A percentile compares a stretch with the other conserved stretches of the same genome.
Evolutionary conservation across 1,139 yeast species (phyloP).

Genomic region (Magnusiomyces clavatus): DNA sequence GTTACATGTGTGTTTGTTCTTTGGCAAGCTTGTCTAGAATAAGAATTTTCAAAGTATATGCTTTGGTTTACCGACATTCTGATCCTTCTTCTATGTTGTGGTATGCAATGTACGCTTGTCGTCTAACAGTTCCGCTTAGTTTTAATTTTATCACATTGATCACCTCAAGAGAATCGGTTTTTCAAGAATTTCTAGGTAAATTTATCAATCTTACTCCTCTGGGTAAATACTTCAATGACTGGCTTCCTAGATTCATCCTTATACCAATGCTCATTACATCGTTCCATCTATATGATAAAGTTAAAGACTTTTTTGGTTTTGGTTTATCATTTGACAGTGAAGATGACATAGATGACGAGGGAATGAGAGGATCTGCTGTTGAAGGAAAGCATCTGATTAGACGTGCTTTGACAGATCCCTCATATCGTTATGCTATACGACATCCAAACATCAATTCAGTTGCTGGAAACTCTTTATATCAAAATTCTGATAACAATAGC

Average conservation of each 20-base stretch:
- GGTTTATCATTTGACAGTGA: slow-evolving; percentile 47
- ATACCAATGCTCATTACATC: slow-evolving; percentile 58
- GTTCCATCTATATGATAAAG: slow-evolving; percentile 61
- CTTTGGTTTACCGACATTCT: slow-evolving; percentile 56
- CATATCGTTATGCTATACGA: slow-evolving; percentile 22
- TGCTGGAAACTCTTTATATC: not conserved
- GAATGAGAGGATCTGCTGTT: slow-evolving; percentile 21
- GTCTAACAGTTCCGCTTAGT: slow-evolving; percentile 74
- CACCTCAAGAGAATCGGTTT: slow-evolving; percentile 39
- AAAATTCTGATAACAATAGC: not conserved
- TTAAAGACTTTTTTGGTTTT: slow-evolving; percentile 47
- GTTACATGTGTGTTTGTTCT: slow-evolving; percentile 62
- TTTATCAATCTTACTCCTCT: slow-evolving; percentile 70
- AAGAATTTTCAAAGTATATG: slow-evolving; percentile 68
- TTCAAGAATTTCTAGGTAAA: slow-evolving; percentile 56
- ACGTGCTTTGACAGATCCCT: slow-evolving; percentile 28
- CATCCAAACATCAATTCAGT: slow-evolving; percentile 10
- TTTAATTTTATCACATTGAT: slow-evolving; percentile 70
- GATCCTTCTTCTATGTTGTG: slow-evolving; percentile 71
- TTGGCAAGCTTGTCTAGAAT: slow-evolving; percentile 59
- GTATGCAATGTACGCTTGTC: slow-evolving; percentile 73
- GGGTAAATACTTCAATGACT: slow-evolving; percentile 62
- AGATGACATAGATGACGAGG: slow-evolving; percentile 26
- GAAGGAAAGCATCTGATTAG: slow-evolving; percentile 35
- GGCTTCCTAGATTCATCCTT: slow-evolving; percentile 65